Evolutionary conservation across 139 green algal genomes (phyloP).

Genomic region (Chlorella sp.): DNA sequence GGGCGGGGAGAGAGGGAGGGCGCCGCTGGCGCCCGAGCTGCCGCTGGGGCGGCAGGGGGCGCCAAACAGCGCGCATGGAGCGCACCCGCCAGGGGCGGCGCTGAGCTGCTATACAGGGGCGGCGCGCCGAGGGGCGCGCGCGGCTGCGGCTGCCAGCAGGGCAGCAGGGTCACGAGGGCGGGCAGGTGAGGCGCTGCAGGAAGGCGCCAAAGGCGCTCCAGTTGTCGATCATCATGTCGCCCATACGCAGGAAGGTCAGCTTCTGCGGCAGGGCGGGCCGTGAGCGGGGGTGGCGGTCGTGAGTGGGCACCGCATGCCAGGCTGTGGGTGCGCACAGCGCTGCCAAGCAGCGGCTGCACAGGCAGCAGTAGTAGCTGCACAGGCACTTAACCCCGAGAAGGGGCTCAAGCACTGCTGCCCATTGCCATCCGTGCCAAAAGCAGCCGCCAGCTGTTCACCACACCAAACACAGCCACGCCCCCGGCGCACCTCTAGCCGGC

Average conservation of each 20-base stretch:
- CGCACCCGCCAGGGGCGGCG: background rate
- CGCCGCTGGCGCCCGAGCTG: background rate
- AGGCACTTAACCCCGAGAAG: too few relatives aligned
- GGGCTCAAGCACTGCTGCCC: too few relatives aligned
- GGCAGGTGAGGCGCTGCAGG: conserved; percentile 55
- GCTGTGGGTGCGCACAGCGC: background rate
- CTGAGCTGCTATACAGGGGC: background rate
- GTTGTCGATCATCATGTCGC: conserved; percentile 77
- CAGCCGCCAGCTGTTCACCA: too few relatives aligned
- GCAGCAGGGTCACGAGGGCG: conserved; percentile 8
- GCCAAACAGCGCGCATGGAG: background rate
- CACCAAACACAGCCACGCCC: too few relatives aligned
- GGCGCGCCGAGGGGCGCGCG: too few relatives aligned
- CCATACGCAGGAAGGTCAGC: conserved; percentile 97
- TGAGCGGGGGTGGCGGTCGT: background rate
- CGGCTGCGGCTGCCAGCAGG: background rate
- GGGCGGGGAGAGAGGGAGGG: background rate
- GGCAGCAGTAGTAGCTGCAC: too few relatives aligned
- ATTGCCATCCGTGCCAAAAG: too few relatives aligned
- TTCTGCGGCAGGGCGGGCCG: conserved; percentile 40
- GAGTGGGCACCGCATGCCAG: background rate
- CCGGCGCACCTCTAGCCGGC: conserved; percentile 68
- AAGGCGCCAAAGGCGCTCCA: conserved; percentile 66
- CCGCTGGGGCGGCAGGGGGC: background rate
- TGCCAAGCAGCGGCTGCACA: background rate